Conservation (phyloP, 2,329 filamentous ascomycete genomes). For the Ophiostoma tasmaniense region DNA sequence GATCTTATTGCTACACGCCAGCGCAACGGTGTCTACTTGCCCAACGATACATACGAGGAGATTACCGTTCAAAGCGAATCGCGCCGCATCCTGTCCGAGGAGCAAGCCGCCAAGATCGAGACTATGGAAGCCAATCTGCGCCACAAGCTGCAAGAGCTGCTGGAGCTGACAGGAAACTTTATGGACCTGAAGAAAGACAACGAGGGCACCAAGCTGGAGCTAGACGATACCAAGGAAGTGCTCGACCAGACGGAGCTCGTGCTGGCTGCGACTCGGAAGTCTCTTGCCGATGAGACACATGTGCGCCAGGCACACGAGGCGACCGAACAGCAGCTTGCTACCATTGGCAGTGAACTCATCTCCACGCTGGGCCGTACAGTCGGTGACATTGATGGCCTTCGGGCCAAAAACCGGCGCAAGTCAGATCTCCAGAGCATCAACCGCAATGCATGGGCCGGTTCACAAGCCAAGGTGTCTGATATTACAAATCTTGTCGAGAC, state of each 20-base stretch:
- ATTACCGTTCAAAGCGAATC: constrained; percentile 90
- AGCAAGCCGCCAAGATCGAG: constrained; percentile 85
- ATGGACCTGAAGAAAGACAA: constrained; percentile 84
- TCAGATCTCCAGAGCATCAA: constrained; percentile 77
- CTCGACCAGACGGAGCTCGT: constrained; percentile 84
- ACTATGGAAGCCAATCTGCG: constrained; percentile 83
- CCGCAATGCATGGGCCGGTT: constrained; percentile 66
- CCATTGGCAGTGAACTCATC: constrained; percentile 67
- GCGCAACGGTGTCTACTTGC: constrained; percentile 89
- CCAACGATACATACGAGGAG: constrained; percentile 81
- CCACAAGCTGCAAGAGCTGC: constrained; percentile 90
- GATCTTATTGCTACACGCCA: constrained; percentile 89
- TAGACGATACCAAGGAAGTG: constrained; percentile 73
- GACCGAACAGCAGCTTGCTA: constrained; percentile 69
- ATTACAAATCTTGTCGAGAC: constrained; percentile 70
- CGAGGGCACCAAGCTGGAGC: constrained; percentile 60
- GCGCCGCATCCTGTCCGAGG: constrained; percentile 79
- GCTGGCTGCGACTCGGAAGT: constrained; percentile 65
- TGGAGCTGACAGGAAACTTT: constrained; percentile 77
- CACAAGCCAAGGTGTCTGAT: constrained; percentile 65
- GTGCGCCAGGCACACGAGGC: constrained; percentile 76
- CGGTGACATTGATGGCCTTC: constrained; percentile 69
- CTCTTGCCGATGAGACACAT: constrained; percentile 68
- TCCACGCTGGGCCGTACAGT: constrained; percentile 71
- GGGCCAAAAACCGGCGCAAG: constrained; percentile 78